Evolutionary conservation across 2,329 filamentous ascomycete species (phyloP).

Genomic region (Parastagonospora nodorum): DNA sequence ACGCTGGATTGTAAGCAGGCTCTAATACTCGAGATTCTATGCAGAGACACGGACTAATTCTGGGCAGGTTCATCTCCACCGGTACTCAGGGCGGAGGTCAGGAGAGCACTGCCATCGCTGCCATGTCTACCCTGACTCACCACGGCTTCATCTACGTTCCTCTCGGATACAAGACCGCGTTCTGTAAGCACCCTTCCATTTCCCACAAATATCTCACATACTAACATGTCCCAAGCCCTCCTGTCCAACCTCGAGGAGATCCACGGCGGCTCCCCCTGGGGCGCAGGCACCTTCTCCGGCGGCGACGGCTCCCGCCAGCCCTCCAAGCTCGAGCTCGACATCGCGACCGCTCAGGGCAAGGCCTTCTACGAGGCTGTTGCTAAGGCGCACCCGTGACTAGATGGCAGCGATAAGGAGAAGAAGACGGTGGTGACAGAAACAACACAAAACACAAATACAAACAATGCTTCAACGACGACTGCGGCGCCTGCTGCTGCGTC

Average conservation of each 20-base stretch:
- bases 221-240: slow-evolving; percentile 41
- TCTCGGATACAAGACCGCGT: slow-evolving; percentile 84
- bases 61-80: slow-evolving; percentile 83
- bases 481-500: slow-evolving; percentile 19
- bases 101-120: slow-evolving; percentile 80
- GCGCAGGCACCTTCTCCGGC: slow-evolving; percentile 85
- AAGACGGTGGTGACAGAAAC: slow-evolving; percentile 8
- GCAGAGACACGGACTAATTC: too few species aligned
- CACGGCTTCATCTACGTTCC: slow-evolving; percentile 98
- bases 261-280: slow-evolving; percentile 89
- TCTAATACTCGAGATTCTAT: too few species aligned
- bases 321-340: slow-evolving; percentile 70
- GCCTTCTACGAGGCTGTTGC: slow-evolving; percentile 77
- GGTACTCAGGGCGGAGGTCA: slow-evolving; percentile 83
- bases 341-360: slow-evolving; percentile 85
- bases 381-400: slow-evolving; percentile 79
- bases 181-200: slow-evolving; percentile 48
- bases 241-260: slow-evolving; percentile 76
- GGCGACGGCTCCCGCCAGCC: slow-evolving; percentile 86
- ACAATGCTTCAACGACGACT: neutral
- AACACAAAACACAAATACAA: slow-evolving; percentile 1
- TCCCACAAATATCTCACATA: neutral
- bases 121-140: slow-evolving; percentile 85
- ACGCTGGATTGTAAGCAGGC: slow-evolving; percentile 59
- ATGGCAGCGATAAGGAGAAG: slow-evolving; percentile 39